Percentiles rank a stretch among this genome's conserved stretches.
Conservation (phyloP, 2,329 filamentous ascomycete genomes). For the Talaromyces sp. region DNA sequence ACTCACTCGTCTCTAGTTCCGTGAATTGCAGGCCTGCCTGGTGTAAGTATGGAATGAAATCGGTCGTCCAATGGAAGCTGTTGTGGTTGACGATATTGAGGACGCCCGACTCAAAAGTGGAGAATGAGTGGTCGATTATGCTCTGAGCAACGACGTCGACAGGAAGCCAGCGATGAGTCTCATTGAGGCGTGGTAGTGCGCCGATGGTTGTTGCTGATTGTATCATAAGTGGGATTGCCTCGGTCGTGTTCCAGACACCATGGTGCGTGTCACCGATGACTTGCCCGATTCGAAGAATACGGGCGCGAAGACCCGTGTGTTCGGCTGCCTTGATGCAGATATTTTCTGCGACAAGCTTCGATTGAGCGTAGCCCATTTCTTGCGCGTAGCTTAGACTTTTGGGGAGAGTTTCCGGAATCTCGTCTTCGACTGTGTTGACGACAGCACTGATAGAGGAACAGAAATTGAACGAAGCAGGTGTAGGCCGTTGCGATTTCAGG, state of each 20-base stretch:
- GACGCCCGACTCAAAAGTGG: constrained; percentile 20
- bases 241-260: constrained; percentile 52
- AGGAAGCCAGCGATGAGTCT: constrained; percentile 44
- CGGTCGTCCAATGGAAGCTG: constrained; percentile 46
- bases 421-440: constrained; percentile 28
- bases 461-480: constrained; percentile 46
- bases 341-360: constrained; percentile 42
- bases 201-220: constrained; percentile 45
- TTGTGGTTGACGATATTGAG: constrained; percentile 9
- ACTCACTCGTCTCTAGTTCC: constrained; percentile 25
- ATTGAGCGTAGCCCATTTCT: constrained; percentile 44
- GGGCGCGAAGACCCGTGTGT: constrained; percentile 30
- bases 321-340: constrained; percentile 37
- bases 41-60: constrained; percentile 54
- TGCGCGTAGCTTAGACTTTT: constrained; percentile 38
- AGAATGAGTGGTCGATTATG: constrained; percentile 31
- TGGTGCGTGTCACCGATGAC: constrained; percentile 47
- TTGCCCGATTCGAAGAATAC: constrained; percentile 50
- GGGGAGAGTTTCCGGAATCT: constrained; percentile 37
- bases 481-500: constrained; percentile 27
- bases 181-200: constrained; percentile 45
- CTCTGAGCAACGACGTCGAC: constrained; percentile 42
- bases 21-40: constrained; percentile 39
- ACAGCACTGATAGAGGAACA: constrained; percentile 51
- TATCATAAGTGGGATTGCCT: constrained; percentile 54